phyloP scores from a whole-genome alignment of 2,329 filamentous ascomycete genomes.

The Hirsutella rhossiliensis region DNA sequence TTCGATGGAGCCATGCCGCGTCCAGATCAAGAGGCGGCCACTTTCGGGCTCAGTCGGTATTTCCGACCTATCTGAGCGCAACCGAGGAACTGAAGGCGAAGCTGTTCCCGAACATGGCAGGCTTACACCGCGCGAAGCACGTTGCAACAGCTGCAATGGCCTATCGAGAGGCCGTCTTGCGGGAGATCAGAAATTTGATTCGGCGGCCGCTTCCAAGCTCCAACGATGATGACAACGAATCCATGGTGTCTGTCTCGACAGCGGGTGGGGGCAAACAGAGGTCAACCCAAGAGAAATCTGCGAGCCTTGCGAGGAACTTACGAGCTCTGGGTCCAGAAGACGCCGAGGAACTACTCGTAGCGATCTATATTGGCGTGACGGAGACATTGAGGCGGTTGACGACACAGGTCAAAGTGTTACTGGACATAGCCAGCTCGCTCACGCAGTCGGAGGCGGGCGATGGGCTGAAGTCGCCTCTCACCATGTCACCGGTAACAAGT shows the following conservation, averaged over 20 bases:
- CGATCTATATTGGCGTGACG: conserved; percentile 76
- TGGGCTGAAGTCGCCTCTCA: conserved; percentile 32
- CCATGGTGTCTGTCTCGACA: conserved; percentile 77
- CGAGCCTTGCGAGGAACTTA: conserved; percentile 76
- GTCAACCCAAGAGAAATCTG: conserved; percentile 80
- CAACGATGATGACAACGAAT: conserved; percentile 86
- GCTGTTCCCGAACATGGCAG: conserved; percentile 59
- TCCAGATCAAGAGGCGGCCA: conserved; percentile 58
- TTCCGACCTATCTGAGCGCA: conserved; percentile 68
- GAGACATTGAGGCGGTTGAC: conserved; percentile 77
- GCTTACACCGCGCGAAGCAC: conserved; percentile 71
- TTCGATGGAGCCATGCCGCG: conserved; percentile 72
- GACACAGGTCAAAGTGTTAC: conserved; percentile 85
- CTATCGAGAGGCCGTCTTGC: conserved; percentile 72
- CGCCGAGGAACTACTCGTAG: conserved; percentile 70
- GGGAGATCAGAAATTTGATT: conserved; percentile 79
- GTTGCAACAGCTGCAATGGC: conserved; percentile 70
- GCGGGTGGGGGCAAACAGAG: conserved; percentile 53
- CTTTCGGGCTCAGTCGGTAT: conserved; percentile 51
- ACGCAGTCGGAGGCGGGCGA: conserved; percentile 27
- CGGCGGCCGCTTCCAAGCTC: conserved; percentile 80
- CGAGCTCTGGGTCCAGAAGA: conserved; percentile 73
- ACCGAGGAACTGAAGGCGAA: conserved; percentile 59
- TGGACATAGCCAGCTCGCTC: conserved; percentile 79
- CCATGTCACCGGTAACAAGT: conserved; percentile 41